Conservation (phyloP, 140 eudicot genomes). For the Senecio squalidus region DNA sequence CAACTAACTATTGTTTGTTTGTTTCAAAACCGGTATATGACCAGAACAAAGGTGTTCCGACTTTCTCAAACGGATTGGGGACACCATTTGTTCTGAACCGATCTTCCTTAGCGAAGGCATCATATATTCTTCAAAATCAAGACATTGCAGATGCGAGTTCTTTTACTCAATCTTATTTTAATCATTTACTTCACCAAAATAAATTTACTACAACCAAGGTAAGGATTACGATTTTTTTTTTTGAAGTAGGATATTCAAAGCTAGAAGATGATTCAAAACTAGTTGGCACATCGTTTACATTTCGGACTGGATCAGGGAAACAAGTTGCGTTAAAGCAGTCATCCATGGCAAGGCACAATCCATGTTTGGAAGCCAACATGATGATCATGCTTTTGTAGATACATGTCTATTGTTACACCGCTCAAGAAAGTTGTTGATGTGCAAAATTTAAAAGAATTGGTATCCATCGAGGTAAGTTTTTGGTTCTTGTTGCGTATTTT, state of each 20-base stretch:
- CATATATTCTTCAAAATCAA: constrained; percentile 46
- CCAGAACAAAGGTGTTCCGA: constrained; percentile 14
- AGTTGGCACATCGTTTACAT: constrained; percentile 31
- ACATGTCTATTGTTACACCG: constrained; percentile 26
- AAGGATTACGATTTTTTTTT: too few species aligned
- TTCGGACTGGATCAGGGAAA: constrained; percentile 61
- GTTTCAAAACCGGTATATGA: constrained; percentile 35
- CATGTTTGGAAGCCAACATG: constrained; percentile 43
- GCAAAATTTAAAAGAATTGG: too few species aligned
- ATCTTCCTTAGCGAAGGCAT: constrained; percentile 42
- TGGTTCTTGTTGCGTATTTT: too few species aligned
- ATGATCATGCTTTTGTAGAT: constrained; percentile 16
- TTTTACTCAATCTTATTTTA: constrained; percentile 10
- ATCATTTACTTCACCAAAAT: neutral
- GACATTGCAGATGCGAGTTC: constrained; percentile 26
- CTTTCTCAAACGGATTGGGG: constrained; percentile 26
- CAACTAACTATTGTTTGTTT: too few species aligned
- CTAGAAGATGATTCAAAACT: too few species aligned
- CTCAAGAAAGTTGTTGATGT: too few species aligned
- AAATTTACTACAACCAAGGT: constrained; percentile 10
- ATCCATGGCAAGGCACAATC: constrained; percentile 60
- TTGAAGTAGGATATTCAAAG: constrained; percentile 32
- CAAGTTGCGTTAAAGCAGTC: constrained; percentile 47
- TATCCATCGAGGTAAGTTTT: too few species aligned
- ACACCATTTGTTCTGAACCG: constrained; percentile 23